Conservation (phyloP, 176 grass and related monocot species). For the Lolium multiflorum region DNA sequence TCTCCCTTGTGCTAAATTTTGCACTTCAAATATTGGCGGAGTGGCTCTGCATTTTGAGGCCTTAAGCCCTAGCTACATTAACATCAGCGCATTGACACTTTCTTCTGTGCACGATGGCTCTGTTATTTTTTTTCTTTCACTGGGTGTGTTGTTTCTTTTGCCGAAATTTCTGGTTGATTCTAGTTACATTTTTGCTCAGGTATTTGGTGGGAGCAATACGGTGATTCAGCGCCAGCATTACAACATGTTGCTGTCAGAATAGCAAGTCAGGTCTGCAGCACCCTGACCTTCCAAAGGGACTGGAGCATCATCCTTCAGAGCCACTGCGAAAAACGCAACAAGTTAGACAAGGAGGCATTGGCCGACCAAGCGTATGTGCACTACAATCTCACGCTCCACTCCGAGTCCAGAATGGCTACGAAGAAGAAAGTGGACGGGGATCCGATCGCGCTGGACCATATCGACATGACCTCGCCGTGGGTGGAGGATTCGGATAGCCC, state of each 20-base stretch:
- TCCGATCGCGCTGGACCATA: slow-evolving; percentile 62
- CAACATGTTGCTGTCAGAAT: slow-evolving; percentile 83
- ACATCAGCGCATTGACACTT: not conserved
- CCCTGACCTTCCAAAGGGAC: slow-evolving; percentile 72
- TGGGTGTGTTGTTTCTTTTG: not conserved
- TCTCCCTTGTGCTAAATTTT: not conserved
- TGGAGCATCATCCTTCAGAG: slow-evolving; percentile 75
- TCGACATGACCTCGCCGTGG: slow-evolving; percentile 92
- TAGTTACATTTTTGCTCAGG: slow-evolving; percentile 47
- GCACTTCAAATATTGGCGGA: not conserved
- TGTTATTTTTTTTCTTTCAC: not conserved
- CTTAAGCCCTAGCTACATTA: not conserved
- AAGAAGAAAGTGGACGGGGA: slow-evolving; percentile 64
- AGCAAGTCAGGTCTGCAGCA: slow-evolving; percentile 95
- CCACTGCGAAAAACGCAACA: slow-evolving; percentile 84
- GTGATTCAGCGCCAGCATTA: slow-evolving; percentile 76
- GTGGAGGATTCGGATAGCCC: slow-evolving; percentile 82
- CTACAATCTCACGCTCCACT: slow-evolving; percentile 76
- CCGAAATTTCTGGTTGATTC: not conserved
- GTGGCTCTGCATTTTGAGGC: slow-evolving; percentile 21
- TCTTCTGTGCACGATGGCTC: not conserved
- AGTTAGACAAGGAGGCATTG: slow-evolving; percentile 77
- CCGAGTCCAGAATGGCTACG: slow-evolving; percentile 23
- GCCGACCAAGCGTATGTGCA: slow-evolving; percentile 86
- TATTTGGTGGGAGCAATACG: slow-evolving; percentile 99